Percentiles rank a stretch among this genome's conserved stretches.
Conservation (phyloP, 306 rosid species). For the Argentina anserina region DNA sequence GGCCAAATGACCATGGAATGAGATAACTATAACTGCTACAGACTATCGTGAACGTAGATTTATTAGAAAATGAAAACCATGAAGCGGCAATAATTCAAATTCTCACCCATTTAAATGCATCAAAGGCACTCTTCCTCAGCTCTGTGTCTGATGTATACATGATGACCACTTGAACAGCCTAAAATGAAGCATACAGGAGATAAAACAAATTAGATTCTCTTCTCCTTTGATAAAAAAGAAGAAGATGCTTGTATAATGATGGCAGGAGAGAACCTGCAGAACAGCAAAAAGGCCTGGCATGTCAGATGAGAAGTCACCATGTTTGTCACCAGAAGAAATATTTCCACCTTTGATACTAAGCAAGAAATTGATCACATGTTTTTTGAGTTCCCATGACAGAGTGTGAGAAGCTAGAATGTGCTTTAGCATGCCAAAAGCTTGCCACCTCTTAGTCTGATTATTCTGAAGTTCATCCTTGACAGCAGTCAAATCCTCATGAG, state of each 20-base stretch:
- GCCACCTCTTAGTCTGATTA: slow-evolving; percentile 70
- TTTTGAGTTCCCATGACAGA: slow-evolving; percentile 78
- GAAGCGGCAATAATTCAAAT: slow-evolving; percentile 9
- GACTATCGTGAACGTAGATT: background rate
- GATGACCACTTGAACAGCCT: slow-evolving; percentile 79
- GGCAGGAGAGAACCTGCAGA: slow-evolving; percentile 59
- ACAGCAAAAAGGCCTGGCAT: slow-evolving; percentile 61
- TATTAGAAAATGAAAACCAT: slow-evolving; percentile 4
- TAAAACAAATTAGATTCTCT: slow-evolving; percentile 10
- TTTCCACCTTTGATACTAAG: slow-evolving; percentile 47
- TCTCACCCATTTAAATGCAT: slow-evolving; percentile 62
- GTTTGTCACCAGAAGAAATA: slow-evolving; percentile 34
- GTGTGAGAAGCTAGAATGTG: slow-evolving; percentile 49
- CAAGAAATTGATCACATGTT: slow-evolving; percentile 62
- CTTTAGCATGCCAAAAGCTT: slow-evolving; percentile 75
- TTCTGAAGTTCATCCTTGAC: slow-evolving; percentile 54
- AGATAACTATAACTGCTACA: background rate
- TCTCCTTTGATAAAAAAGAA: slow-evolving; percentile 2
- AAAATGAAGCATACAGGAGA: slow-evolving; percentile 31
- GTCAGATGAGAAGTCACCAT: slow-evolving; percentile 40
- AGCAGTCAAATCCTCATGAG: slow-evolving; percentile 46
- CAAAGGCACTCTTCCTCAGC: slow-evolving; percentile 58
- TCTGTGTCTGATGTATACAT: slow-evolving; percentile 57
- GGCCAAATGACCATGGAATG: slow-evolving; percentile 12
- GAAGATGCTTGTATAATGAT: background rate